Percentiles rank a stretch among this genome's conserved stretches.
Conservation (phyloP, 176 grass and related monocot genomes). For the sorghum (Sorghum bicolor) region Sorghum_bicolor_NCBIv3 NC_012875.2:60258501-60259000, state of each 20-base stretch:
- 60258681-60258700: slow-evolving; percentile 18
- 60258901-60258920: not conserved
- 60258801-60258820: not conserved
- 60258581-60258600: not conserved
- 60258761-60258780: not conserved
- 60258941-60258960: slow-evolving; percentile 1
- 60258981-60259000: not conserved
- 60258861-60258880: not conserved
- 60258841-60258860: not conserved
- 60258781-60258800: not conserved
- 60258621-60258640: not conserved
- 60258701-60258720: not conserved
- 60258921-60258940: slow-evolving; percentile 1
- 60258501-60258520: slow-evolving; percentile 31
- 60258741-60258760: slow-evolving; percentile 18
- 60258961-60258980: not conserved
- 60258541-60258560: not conserved
- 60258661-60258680: slow-evolving; percentile 4
- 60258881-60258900: not conserved
- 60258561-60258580: slow-evolving; percentile 26
- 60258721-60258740: not conserved
- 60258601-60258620: not conserved
- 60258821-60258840: not conserved
- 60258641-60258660: not conserved
- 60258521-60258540: slow-evolving; percentile 25